Percentiles rank a stretch among this genome's conserved stretches.
Conservation (phyloP, 768 basidiomycete genomes). For the Butyriboletus loyo region DNA sequence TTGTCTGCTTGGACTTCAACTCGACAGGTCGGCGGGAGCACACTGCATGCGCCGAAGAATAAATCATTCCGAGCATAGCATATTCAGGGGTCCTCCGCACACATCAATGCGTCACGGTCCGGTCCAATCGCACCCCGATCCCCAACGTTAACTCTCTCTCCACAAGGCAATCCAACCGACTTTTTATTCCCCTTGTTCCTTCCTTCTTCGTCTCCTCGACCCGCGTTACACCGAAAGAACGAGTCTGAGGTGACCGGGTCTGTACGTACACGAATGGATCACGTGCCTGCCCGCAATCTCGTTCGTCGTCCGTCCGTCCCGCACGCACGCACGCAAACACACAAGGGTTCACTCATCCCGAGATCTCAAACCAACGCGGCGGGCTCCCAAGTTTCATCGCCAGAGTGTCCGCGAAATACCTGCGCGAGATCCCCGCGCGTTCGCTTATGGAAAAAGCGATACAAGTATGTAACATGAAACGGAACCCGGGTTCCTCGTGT, state of each 20-base stretch:
- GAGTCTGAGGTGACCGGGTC: too few species aligned
- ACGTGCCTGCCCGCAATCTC: not conserved
- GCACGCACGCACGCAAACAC: not conserved
- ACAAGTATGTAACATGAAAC: conserved; percentile 4
- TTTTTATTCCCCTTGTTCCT: not conserved
- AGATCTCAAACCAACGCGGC: not conserved
- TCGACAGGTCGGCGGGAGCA: too few species aligned
- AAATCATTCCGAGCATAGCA: too few species aligned
- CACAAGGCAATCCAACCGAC: not conserved
- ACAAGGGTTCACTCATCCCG: not conserved
- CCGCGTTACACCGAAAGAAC: too few species aligned
- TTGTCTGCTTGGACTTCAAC: too few species aligned
- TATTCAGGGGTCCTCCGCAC: too few species aligned
- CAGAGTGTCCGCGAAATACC: conserved; percentile 7
- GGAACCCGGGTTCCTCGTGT: not conserved
- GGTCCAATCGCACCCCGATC: not conserved
- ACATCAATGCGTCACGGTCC: too few species aligned
- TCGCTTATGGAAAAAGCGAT: conserved; percentile 16
- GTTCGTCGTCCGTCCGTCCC: not conserved
- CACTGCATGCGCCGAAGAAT: too few species aligned
- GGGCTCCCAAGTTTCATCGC: not conserved
- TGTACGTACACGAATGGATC: too few species aligned
- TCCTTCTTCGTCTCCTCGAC: too few species aligned
- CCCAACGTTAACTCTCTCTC: too few species aligned
- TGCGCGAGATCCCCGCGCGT: conserved; percentile 19